A percentile compares a stretch with the other conserved stretches of the same genome.
These are phyloP conservation scores for Tricholoma terreum DNA, from an alignment of 768 basidiomycete species.

Conservation along the genomic window DNA sequence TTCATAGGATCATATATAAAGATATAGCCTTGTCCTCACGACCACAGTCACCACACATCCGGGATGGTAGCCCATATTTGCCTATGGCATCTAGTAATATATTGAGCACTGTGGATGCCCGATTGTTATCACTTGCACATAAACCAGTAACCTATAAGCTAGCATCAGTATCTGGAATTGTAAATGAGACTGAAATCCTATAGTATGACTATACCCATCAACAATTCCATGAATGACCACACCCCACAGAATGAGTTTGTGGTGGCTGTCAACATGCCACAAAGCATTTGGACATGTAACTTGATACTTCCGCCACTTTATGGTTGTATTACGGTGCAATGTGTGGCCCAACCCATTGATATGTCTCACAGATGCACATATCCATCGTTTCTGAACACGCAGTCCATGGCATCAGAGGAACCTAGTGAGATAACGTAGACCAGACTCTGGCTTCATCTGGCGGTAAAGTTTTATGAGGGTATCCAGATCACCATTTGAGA, in stretches of 20 bases:
- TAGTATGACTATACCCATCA: slow-evolving; percentile 21
- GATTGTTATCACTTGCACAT: slow-evolving; percentile 25
- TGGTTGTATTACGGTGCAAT: slow-evolving; percentile 14
- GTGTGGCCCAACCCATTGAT: slow-evolving; percentile 25
- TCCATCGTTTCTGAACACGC: slow-evolving; percentile 20
- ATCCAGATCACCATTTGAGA: slow-evolving; percentile 1
- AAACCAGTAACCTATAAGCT: slow-evolving; percentile 22
- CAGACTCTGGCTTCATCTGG: slow-evolving; percentile 16
- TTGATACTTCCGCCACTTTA: slow-evolving; percentile 17
- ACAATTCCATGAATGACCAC: slow-evolving; percentile 26
- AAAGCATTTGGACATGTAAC: slow-evolving; percentile 22
- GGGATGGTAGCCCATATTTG: slow-evolving; percentile 26
- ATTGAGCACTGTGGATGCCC: slow-evolving; percentile 23
- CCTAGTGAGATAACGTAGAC: slow-evolving; percentile 27
- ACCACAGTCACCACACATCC: slow-evolving; percentile 31
- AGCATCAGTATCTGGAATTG: neutral
- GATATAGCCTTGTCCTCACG: slow-evolving; percentile 33
- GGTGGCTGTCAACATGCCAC: slow-evolving; percentile 36
- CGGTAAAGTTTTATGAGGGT: slow-evolving; percentile 14
- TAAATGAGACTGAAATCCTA: slow-evolving; percentile 10
- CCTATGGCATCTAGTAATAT: slow-evolving; percentile 20
- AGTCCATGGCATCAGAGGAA: slow-evolving; percentile 23
- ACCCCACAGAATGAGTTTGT: slow-evolving; percentile 30
- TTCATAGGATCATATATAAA: slow-evolving; percentile 30
- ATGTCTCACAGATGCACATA: slow-evolving; percentile 16